Evolutionary conservation across 2,329 filamentous ascomycete genomes (phyloP).

Genomic region (Penicillium sp.): DNA sequence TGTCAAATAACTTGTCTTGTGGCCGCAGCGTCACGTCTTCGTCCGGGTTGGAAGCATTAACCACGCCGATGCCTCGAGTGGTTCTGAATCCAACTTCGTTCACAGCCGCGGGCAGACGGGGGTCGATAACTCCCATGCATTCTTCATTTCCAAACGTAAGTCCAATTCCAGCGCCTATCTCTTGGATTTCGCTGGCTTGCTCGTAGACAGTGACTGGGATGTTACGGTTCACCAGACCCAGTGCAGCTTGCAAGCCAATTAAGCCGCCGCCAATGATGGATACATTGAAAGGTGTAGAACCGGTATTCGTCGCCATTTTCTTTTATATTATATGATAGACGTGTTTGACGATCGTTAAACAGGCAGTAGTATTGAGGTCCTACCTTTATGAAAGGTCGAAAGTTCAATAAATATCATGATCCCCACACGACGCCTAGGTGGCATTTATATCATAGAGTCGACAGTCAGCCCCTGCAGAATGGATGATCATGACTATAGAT

Average conservation of each 20-base stretch:
- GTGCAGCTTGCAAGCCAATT: constrained; percentile 22
- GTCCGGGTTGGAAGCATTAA: not conserved
- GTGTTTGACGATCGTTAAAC: no score
- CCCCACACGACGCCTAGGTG: no score
- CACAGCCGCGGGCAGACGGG: not conserved
- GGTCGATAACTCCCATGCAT: not conserved
- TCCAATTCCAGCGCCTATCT: constrained; percentile 26
- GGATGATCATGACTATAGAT: no score
- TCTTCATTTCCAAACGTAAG: not conserved
- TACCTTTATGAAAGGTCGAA: no score
- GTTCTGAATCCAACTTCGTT: not conserved
- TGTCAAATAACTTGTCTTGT: not conserved
- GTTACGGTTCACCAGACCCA: constrained; percentile 21
- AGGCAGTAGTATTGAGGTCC: no score
- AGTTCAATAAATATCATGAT: no score
- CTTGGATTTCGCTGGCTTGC: constrained; percentile 17
- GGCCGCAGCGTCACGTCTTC: not conserved
- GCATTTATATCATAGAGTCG: no score
- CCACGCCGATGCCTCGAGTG: not conserved
- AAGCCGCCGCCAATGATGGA: constrained; percentile 30
- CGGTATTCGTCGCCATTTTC: no score
- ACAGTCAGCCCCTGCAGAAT: no score
- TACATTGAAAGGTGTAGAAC: constrained; percentile 17
- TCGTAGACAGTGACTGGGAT: constrained; percentile 27
- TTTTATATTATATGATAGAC: no score